Evolutionary conservation across 768 basidiomycete species (phyloP).

Genomic region (Vishniacozyma victoriae): DNA sequence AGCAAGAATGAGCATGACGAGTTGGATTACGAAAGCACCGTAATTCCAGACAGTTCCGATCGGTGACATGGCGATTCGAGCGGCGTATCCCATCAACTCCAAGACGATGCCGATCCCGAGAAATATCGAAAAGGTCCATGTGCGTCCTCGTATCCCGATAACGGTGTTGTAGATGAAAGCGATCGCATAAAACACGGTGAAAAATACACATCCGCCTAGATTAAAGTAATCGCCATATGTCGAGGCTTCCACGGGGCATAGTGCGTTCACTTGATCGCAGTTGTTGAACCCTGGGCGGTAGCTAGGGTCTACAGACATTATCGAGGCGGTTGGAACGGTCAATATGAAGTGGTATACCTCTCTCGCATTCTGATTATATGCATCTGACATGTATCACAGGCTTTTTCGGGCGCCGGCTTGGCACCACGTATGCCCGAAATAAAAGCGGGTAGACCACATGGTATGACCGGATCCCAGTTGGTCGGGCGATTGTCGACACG

Average conservation of each 20-base stretch:
- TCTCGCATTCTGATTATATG: no score
- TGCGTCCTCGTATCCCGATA: not conserved
- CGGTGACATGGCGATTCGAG: slow-evolving; percentile 8
- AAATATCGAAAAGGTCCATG: slow-evolving; percentile 12
- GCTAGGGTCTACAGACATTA: no score
- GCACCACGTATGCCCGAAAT: no score
- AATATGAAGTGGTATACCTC: no score
- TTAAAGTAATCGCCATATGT: slow-evolving; percentile 12
- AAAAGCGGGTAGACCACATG: no score
- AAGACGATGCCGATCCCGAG: slow-evolving; percentile 6
- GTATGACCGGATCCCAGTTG: no score
- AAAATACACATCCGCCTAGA: slow-evolving; percentile 9
- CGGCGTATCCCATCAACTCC: slow-evolving; percentile 10
- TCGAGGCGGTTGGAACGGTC: no score
- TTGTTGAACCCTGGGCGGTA: not conserved
- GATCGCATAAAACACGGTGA: slow-evolving; percentile 5
- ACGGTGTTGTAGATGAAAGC: slow-evolving; percentile 3
- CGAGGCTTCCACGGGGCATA: slow-evolving; percentile 2
- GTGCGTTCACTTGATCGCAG: not conserved
- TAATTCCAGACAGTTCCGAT: slow-evolving; percentile 12
- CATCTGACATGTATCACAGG: no score
- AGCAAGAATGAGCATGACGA: slow-evolving; percentile 10
- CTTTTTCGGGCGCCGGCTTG: no score
- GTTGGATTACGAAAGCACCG: slow-evolving; percentile 12
- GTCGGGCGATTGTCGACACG: no score